phyloP scores from a whole-genome alignment of 176 grass and related monocot species.

The Oryza glumipatula region DNA sequence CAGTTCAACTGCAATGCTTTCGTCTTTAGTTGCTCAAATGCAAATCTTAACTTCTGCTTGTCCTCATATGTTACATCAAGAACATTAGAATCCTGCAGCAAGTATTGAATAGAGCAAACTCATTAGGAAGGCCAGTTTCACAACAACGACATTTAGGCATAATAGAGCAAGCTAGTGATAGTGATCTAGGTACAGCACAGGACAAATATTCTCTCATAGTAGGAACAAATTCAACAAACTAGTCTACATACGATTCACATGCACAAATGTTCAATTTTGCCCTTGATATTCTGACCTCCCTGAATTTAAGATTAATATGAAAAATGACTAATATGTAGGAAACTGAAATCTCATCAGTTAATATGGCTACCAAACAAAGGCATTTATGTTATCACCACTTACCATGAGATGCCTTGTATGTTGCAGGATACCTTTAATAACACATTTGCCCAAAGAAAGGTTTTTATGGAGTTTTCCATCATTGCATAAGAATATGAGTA shows the following conservation, averaged over 20 bases:
- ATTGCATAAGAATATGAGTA: constrained; percentile 69
- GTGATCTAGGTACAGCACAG: background rate
- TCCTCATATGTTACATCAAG: constrained; percentile 46
- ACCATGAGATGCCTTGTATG: constrained; percentile 60
- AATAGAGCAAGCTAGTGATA: background rate
- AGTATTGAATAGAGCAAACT: background rate
- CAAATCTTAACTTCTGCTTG: constrained; percentile 53
- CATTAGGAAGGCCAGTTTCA: constrained; percentile 3
- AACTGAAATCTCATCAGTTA: constrained; percentile 20
- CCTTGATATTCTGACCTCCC: constrained; percentile 1
- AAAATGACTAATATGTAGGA: constrained; percentile 16
- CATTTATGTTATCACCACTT: constrained; percentile 36
- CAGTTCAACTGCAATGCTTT: constrained; percentile 56
- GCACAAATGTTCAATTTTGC: background rate
- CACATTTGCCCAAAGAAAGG: constrained; percentile 50
- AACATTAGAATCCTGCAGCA: constrained; percentile 41
- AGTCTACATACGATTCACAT: background rate
- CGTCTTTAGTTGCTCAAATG: constrained; percentile 56
- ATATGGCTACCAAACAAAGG: constrained; percentile 46
- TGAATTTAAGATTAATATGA: background rate
- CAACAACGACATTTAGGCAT: constrained; percentile 25
- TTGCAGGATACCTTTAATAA: constrained; percentile 60
- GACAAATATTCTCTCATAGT: background rate
- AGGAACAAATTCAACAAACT: background rate
- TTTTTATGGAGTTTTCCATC: constrained; percentile 58